Evolutionary conservation across 495 filamentous ascomycete genomes (phyloP).

Genomic region (Amniculicola lignicola): DNA sequence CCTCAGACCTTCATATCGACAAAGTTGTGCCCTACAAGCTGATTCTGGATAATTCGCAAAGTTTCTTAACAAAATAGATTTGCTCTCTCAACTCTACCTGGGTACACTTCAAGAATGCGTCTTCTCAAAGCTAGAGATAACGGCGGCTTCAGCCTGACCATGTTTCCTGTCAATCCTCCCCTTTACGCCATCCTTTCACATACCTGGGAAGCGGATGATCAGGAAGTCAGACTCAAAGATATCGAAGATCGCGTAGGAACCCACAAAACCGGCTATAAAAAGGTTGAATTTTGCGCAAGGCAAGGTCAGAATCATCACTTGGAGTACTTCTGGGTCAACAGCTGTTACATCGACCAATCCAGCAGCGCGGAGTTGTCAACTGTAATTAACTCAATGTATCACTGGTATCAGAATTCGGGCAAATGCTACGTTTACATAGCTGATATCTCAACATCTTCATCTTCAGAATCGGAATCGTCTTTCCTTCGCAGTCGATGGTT

Average conservation of each 20-base stretch:
- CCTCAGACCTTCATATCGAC: too few species aligned
- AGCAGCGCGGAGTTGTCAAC: not conserved
- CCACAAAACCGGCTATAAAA: not conserved
- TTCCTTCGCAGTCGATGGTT: not conserved
- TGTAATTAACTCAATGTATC: too few species aligned
- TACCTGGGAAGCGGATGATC: constrained; percentile 6
- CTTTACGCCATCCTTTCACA: constrained; percentile 3
- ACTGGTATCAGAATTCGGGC: too few species aligned
- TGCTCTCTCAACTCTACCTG: too few species aligned
- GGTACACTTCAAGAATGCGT: too few species aligned
- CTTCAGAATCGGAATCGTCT: not conserved
- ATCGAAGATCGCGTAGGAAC: not conserved
- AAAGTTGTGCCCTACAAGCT: too few species aligned
- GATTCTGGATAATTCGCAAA: too few species aligned
- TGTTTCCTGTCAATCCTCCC: not conserved
- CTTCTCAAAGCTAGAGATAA: not conserved
- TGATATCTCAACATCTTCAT: not conserved
- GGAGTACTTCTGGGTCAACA: constrained; percentile 1
- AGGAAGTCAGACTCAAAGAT: constrained; percentile 1
- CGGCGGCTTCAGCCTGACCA: not conserved
- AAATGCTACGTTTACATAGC: not conserved
- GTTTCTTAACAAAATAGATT: too few species aligned
- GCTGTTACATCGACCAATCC: not conserved
- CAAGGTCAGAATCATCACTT: not conserved
- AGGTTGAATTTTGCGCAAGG: constrained; percentile 2